Evolutionary conservation across 768 basidiomycete species (phyloP).

Genomic region (Russula emetica): DNA sequence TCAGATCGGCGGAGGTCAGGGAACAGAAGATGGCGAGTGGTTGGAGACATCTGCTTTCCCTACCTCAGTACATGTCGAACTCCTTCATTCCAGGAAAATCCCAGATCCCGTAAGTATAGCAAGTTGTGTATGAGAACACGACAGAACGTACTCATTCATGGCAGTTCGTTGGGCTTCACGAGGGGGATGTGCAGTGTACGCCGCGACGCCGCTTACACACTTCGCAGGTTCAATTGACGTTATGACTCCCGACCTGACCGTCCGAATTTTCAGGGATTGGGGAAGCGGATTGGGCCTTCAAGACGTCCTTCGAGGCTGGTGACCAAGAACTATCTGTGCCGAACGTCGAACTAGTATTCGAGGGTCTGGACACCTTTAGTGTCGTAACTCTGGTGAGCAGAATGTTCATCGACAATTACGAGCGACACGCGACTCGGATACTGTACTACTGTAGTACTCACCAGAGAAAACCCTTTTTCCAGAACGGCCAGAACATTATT

Average conservation of each 20-base stretch:
- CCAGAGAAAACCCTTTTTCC: too few species aligned
- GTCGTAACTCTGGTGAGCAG: conserved; percentile 58
- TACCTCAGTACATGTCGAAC: conserved; percentile 83
- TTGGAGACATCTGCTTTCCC: conserved; percentile 60
- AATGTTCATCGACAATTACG: background rate
- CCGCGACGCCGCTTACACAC: background rate
- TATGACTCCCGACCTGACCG: background rate
- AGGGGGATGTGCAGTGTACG: conserved; percentile 90
- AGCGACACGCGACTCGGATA: background rate
- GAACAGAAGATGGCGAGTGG: conserved; percentile 59
- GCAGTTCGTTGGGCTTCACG: conserved; percentile 72
- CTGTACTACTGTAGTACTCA: background rate
- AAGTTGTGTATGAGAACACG: background rate
- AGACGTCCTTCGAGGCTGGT: conserved; percentile 53
- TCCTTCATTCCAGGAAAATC: conserved; percentile 66
- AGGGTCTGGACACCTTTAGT: conserved; percentile 89
- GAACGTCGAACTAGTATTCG: conserved; percentile 75
- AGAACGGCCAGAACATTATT: conserved; percentile 75
- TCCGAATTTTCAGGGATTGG: conserved; percentile 66
- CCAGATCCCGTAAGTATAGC: conserved; percentile 67
- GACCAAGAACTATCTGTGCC: conserved; percentile 43
- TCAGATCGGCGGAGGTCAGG: conserved; percentile 57
- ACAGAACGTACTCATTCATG: conserved; percentile 17
- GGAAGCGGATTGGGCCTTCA: conserved; percentile 83
- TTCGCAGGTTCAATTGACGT: background rate